A percentile compares a stretch with the other conserved stretches of the same genome.
Evolutionary conservation across 1,284 basidiomycete genomes (phyloP).

Genomic region (Sporisorium graminicola): DNA sequence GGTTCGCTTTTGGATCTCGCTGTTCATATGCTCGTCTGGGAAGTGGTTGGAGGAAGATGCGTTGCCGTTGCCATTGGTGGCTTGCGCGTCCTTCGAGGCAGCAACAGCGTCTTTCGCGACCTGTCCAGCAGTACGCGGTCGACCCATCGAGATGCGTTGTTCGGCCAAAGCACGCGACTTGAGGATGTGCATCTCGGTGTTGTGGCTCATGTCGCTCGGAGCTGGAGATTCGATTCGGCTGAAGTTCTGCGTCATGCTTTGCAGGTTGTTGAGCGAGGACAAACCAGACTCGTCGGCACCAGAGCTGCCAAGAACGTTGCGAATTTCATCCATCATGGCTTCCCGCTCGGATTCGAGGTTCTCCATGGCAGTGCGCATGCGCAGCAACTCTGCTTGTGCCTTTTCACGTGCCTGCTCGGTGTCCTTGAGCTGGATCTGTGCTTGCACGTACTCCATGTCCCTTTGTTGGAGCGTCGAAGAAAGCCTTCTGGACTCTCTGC

Average conservation of each 20-base stretch:
- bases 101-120: constrained; percentile 20
- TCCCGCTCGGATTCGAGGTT: constrained; percentile 59
- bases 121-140: constrained; percentile 16
- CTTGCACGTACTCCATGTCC: constrained; percentile 60
- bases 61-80: constrained; percentile 8
- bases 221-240: constrained; percentile 36
- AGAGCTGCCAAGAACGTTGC: constrained; percentile 51
- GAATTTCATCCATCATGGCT: constrained; percentile 67
- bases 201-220: constrained; percentile 46
- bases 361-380: constrained; percentile 63
- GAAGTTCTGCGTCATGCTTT: constrained; percentile 40
- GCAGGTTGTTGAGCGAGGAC: constrained; percentile 50
- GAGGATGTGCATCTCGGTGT: constrained; percentile 57
- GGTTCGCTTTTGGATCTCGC: constrained; percentile 63
- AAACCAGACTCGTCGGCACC: constrained; percentile 48
- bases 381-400: constrained; percentile 54
- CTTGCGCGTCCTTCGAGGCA: constrained; percentile 13
- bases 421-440: constrained; percentile 59
- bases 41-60: constrained; percentile 52
- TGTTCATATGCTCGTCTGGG: constrained; percentile 67
- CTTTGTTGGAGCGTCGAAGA: constrained; percentile 71
- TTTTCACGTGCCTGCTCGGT: constrained; percentile 64
- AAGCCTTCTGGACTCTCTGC: constrained; percentile 83
- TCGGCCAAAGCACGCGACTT: constrained; percentile 60
- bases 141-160: constrained; percentile 58